Conservation (phyloP, 108 stramenopile genomes). For the Nitzschia inconspicua region DNA sequence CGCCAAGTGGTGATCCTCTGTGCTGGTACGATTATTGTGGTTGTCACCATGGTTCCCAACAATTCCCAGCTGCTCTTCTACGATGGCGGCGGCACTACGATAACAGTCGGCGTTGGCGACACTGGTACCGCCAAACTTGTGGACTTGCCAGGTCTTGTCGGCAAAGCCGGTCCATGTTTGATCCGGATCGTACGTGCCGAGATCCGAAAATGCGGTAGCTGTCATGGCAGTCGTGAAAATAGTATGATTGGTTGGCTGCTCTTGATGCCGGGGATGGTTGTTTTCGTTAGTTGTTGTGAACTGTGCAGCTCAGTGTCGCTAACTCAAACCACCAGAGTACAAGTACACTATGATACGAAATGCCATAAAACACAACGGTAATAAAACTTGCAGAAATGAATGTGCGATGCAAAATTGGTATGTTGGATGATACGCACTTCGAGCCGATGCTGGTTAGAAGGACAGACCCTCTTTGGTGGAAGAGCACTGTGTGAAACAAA, state of each 20-base stretch:
- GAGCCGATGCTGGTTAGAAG: too few relatives aligned
- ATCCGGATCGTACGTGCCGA: neutral
- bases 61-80: slow-evolving; percentile 43
- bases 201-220: neutral
- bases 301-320: too few relatives aligned
- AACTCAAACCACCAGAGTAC: too few relatives aligned
- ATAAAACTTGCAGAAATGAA: too few relatives aligned
- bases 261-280: too few relatives aligned
- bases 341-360: too few relatives aligned
- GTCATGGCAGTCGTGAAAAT: neutral
- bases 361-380: too few relatives aligned
- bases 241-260: neutral
- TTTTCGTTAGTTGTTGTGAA: too few relatives aligned
- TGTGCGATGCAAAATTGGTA: too few relatives aligned
- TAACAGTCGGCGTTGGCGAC: slow-evolving; percentile 64
- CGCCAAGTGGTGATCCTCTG: slow-evolving; percentile 22
- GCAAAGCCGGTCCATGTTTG: slow-evolving; percentile 32
- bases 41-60: neutral
- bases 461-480: too few relatives aligned
- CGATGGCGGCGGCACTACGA: slow-evolving; percentile 40
- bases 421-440: too few relatives aligned
- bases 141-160: slow-evolving; percentile 58
- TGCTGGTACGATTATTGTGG: slow-evolving; percentile 16
- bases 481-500: too few relatives aligned
- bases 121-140: slow-evolving; percentile 80